Percentiles rank a stretch among this genome's conserved stretches.
These are phyloP conservation scores for Phytophthora uliginosa DNA, from an alignment of 352 stramenopile genomes.

Conservation along the genomic window DNA sequence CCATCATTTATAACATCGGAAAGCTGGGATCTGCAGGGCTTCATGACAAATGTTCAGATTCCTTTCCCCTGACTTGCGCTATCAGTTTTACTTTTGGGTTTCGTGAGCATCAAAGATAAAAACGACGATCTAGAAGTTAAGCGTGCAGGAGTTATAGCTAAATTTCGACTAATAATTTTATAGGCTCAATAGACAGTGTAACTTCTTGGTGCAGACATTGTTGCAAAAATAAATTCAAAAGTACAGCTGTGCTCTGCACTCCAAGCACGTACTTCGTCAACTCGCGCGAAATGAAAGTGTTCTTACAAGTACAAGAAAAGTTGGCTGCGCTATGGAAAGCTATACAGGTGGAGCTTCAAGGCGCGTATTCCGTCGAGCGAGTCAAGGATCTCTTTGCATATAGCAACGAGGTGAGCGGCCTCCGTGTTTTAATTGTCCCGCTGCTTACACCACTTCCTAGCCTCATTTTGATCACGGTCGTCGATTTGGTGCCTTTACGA, in stretches of 20 bases:
- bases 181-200: not conserved
- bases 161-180: too few relatives aligned
- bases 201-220: not conserved
- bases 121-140: too few relatives aligned
- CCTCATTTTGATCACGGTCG: slow-evolving; percentile 17
- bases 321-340: slow-evolving; percentile 15
- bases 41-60: too few relatives aligned
- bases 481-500: slow-evolving; percentile 20
- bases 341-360: slow-evolving; percentile 27
- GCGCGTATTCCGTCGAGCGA: slow-evolving; percentile 22
- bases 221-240: slow-evolving; percentile 1
- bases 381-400: slow-evolving; percentile 19
- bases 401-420: slow-evolving; percentile 1
- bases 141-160: too few relatives aligned
- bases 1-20: too few relatives aligned
- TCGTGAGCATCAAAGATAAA: too few relatives aligned
- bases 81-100: too few relatives aligned
- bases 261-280: not conserved
- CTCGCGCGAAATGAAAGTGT: not conserved
- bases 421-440: slow-evolving; percentile 15
- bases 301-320: slow-evolving; percentile 2
- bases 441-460: slow-evolving; percentile 23
- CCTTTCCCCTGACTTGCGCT: too few relatives aligned
- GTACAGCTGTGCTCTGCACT: not conserved
- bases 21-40: too few relatives aligned